These are phyloP conservation scores for Sugiyamaella valdiviana DNA, from an alignment of 805 yeast genomes.

Conservation along the genomic window DNA sequence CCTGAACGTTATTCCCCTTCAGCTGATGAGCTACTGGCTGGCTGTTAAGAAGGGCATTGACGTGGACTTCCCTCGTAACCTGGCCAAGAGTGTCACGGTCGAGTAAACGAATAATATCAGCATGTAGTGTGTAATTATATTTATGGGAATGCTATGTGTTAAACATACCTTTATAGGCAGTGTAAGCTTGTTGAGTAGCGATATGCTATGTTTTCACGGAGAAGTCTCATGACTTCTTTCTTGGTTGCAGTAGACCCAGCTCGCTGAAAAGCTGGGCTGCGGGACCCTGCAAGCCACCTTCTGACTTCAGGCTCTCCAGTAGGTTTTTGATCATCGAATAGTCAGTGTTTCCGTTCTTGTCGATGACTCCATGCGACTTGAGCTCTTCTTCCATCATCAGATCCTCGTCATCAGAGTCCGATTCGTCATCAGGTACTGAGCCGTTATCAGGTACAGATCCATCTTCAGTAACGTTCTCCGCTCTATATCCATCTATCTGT, in stretches of 20 bases:
- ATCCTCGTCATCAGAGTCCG: conserved; percentile 20
- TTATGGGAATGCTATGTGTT: not conserved
- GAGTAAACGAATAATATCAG: conserved; percentile 44
- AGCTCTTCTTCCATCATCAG: conserved; percentile 14
- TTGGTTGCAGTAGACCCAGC: conserved; percentile 18
- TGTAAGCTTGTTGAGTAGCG: too few species aligned
- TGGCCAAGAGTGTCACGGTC: conserved; percentile 97
- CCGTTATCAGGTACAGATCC: not conserved
- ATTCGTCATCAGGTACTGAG: not conserved
- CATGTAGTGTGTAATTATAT: not conserved
- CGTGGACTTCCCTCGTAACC: conserved; percentile 97
- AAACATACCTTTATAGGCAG: too few species aligned
- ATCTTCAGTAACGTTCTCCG: conserved; percentile 8
- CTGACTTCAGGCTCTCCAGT: conserved; percentile 26
- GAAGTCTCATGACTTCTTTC: not conserved
- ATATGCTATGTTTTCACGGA: not conserved
- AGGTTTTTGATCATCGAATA: conserved; percentile 23
- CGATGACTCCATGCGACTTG: conserved; percentile 12
- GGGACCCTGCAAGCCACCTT: conserved; percentile 33
- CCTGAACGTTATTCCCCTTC: conserved; percentile 88
- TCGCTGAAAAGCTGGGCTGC: conserved; percentile 33
- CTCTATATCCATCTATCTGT: conserved; percentile 39
- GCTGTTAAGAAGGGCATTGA: conserved; percentile 93
- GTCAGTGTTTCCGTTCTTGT: conserved; percentile 6
- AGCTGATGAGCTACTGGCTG: conserved; percentile 93